Evolutionary conservation across 768 basidiomycete species (phyloP).

Genomic region (Agaricus sinodeliciosus): DNA sequence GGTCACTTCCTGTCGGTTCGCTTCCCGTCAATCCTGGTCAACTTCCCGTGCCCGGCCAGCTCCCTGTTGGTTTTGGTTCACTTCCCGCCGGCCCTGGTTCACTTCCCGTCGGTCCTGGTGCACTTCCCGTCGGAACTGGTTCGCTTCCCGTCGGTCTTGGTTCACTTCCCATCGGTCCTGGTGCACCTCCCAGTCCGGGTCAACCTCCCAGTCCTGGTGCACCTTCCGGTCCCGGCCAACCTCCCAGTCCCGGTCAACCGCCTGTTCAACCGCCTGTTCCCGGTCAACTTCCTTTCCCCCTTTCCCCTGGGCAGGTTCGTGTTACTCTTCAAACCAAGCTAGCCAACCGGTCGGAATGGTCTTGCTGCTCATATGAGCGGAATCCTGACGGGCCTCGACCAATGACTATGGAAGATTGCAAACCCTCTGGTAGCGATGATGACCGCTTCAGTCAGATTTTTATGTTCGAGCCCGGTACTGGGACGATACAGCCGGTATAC

Average conservation of each 20-base stretch:
- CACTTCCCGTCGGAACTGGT: too few species aligned
- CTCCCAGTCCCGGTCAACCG: background rate
- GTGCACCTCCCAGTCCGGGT: background rate
- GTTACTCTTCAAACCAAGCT: background rate
- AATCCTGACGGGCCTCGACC: background rate
- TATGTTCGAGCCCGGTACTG: background rate
- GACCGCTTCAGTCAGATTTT: background rate
- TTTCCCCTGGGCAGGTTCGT: background rate
- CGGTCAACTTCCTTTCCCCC: background rate
- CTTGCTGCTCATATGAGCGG: slow-evolving; percentile 1
- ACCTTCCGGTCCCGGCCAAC: background rate
- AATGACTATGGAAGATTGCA: background rate
- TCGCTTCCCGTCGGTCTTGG: too few species aligned
- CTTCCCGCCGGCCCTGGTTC: too few species aligned
- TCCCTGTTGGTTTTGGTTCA: too few species aligned
- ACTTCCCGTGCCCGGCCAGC: too few species aligned
- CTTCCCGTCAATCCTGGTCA: background rate
- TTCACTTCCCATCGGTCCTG: background rate
- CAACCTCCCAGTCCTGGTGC: background rate
- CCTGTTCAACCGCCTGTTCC: background rate
- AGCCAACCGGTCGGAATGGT: background rate
- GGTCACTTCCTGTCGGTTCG: too few species aligned
- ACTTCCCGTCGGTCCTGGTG: too few species aligned
- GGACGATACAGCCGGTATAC: background rate
- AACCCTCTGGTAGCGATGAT: background rate